phyloP scores from a whole-genome alignment of 768 basidiomycete genomes.

The Phaeolepiota aurea region DNA sequence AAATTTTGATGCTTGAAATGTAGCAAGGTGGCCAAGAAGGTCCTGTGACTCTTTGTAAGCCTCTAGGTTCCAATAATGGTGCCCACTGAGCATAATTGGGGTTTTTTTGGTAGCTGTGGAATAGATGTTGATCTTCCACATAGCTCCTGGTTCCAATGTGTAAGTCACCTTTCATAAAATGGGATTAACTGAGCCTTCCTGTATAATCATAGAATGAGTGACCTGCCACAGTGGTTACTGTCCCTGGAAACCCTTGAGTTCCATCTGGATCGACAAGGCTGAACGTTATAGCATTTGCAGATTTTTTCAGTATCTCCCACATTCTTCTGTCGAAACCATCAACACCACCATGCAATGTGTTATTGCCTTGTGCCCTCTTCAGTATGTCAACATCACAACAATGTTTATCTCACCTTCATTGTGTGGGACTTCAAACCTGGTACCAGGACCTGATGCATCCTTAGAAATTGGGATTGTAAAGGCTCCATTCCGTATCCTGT shows the following conservation, averaged over 20 bases:
- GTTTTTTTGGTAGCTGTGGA: conserved; percentile 27
- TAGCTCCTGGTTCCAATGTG: conserved; percentile 23
- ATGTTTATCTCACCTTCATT: conserved; percentile 25
- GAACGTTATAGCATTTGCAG: conserved; percentile 31
- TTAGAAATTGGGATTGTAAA: conserved; percentile 35
- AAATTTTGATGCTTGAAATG: conserved; percentile 27
- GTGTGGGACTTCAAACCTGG: conserved; percentile 27
- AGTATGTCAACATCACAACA: neutral
- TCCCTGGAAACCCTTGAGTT: conserved; percentile 39
- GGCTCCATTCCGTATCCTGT: conserved; percentile 32
- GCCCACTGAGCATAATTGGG: conserved; percentile 35
- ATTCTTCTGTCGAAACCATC: conserved; percentile 35
- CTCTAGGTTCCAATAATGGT: conserved; percentile 38
- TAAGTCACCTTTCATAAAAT: conserved; percentile 20
- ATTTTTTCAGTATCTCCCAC: conserved; percentile 27
- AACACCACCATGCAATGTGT: conserved; percentile 38
- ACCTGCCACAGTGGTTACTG: conserved; percentile 22
- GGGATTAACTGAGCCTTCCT: neutral
- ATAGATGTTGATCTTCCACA: conserved; percentile 28
- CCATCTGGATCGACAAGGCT: conserved; percentile 31
- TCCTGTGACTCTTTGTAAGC: conserved; percentile 33
- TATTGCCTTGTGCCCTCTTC: conserved; percentile 19
- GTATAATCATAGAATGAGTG: neutral
- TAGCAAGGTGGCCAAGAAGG: conserved; percentile 24
- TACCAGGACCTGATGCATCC: conserved; percentile 23